Evolutionary conservation across 108 stramenopile species (phyloP).

Genomic region (Parietichytrium sp.): DNA sequence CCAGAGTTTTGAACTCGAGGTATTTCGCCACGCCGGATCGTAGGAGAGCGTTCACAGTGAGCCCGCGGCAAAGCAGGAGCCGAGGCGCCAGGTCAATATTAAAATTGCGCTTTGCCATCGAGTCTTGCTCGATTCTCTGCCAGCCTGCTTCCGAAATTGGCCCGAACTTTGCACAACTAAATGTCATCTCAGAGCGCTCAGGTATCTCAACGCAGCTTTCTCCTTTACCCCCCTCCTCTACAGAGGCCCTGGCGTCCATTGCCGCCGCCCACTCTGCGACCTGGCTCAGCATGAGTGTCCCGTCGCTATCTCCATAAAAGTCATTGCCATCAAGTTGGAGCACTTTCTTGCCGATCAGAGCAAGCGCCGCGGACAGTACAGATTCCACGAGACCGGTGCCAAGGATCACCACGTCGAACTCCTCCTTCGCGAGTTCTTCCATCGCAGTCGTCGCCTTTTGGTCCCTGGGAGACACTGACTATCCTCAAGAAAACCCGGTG

Average conservation of each 20-base stretch:
- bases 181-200: too few species aligned
- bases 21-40: constrained; percentile 78
- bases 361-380: not conserved
- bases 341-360: constrained; percentile 18
- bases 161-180: too few species aligned
- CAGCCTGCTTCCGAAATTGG: too few species aligned
- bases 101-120: constrained; percentile 55
- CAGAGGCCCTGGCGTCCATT: not conserved
- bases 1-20: constrained; percentile 76
- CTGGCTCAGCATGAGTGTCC: not conserved
- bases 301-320: constrained; percentile 21
- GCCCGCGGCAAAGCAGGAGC: constrained; percentile 67
- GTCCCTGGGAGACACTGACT: too few species aligned
- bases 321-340: not conserved
- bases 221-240: not conserved
- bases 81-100: constrained; percentile 69
- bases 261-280: not conserved
- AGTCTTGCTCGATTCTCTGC: too few species aligned
- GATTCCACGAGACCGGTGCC: constrained; percentile 18
- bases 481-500: too few species aligned
- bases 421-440: not conserved
- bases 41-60: constrained; percentile 73
- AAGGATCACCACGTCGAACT: not conserved
- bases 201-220: not conserved
- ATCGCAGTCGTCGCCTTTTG: too few species aligned